A percentile compares a stretch with the other conserved stretches of the same genome.
phyloP scores from a whole-genome alignment of 108 stramenopile species.

The Stephanodiscus triporus region DNA sequence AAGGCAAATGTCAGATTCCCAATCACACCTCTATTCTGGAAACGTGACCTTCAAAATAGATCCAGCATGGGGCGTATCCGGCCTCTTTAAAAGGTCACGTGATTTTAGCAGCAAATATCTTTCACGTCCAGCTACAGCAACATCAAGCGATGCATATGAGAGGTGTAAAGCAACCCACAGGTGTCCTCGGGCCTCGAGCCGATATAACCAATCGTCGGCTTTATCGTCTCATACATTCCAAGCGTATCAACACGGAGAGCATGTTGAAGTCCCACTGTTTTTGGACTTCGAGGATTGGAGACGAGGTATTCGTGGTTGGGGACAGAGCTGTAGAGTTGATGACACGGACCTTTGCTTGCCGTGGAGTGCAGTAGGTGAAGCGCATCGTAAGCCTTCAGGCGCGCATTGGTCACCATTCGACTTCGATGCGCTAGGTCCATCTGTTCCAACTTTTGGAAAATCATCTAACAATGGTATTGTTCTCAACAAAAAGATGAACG shows the following conservation, averaged over 20 bases:
- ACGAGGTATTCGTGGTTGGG: constrained; percentile 31
- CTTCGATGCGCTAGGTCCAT: constrained; percentile 45
- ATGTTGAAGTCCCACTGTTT: constrained; percentile 46
- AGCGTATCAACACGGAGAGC: constrained; percentile 52
- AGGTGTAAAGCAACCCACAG: constrained; percentile 80
- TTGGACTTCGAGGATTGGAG: constrained; percentile 72
- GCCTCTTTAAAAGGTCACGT: constrained; percentile 34
- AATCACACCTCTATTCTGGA: constrained; percentile 61
- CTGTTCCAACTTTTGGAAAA: constrained; percentile 41
- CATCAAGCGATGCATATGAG: constrained; percentile 58
- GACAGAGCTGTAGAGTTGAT: constrained; percentile 23
- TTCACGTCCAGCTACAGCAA: constrained; percentile 36
- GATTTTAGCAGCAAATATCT: constrained; percentile 25
- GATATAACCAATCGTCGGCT: constrained; percentile 57
- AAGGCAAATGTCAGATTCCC: constrained; percentile 54
- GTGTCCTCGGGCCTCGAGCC: constrained; percentile 64
- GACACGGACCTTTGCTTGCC: constrained; percentile 28
- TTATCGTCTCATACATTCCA: constrained; percentile 50
- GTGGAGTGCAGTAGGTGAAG: constrained; percentile 11
- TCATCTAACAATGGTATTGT: constrained; percentile 55
- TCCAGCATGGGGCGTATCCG: constrained; percentile 72
- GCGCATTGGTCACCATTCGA: constrained; percentile 60
- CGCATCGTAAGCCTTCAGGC: constrained; percentile 22
- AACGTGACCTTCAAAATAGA: constrained; percentile 73
- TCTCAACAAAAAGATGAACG: constrained; percentile 42